Conservation (phyloP, 2,329 filamentous ascomycete species). For the Xylaria multiplex region DNA sequence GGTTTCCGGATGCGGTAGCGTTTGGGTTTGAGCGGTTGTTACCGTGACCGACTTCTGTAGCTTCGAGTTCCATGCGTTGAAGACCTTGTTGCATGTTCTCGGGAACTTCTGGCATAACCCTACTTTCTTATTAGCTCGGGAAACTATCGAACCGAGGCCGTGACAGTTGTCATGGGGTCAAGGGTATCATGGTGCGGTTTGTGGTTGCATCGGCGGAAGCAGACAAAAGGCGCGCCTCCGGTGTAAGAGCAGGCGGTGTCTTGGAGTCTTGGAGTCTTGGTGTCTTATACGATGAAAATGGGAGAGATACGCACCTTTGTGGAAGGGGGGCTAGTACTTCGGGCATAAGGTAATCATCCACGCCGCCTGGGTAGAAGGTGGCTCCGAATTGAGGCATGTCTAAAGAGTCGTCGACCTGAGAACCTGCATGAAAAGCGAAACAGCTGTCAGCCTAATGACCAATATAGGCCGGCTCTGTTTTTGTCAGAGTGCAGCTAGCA, state of each 20-base stretch:
- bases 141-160: slow-evolving; percentile 13
- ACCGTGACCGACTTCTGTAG: slow-evolving; percentile 60
- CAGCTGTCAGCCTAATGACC: slow-evolving; percentile 46
- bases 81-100: slow-evolving; percentile 97
- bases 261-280: slow-evolving; percentile 11
- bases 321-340: slow-evolving; percentile 67
- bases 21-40: slow-evolving; percentile 46
- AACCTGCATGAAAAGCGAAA: slow-evolving; percentile 46
- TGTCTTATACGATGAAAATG: slow-evolving; percentile 22
- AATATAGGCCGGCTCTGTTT: slow-evolving; percentile 31
- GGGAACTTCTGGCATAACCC: slow-evolving; percentile 93
- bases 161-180: slow-evolving; percentile 21
- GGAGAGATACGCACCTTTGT: slow-evolving; percentile 60
- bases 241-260: not conserved
- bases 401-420: slow-evolving; percentile 49
- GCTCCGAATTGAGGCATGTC: slow-evolving; percentile 62
- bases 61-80: slow-evolving; percentile 87
- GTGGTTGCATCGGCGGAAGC: slow-evolving; percentile 14
- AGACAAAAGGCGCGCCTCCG: slow-evolving; percentile 16
- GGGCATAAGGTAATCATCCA: slow-evolving; percentile 70
- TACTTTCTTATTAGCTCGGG: slow-evolving; percentile 53
- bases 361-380: slow-evolving; percentile 67
- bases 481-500: slow-evolving; percentile 27
- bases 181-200: not conserved
- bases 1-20: slow-evolving; percentile 43